Evolutionary conservation across 352 stramenopile genomes (phyloP).

Genomic region (Globisporangium carolinianum): DNA sequence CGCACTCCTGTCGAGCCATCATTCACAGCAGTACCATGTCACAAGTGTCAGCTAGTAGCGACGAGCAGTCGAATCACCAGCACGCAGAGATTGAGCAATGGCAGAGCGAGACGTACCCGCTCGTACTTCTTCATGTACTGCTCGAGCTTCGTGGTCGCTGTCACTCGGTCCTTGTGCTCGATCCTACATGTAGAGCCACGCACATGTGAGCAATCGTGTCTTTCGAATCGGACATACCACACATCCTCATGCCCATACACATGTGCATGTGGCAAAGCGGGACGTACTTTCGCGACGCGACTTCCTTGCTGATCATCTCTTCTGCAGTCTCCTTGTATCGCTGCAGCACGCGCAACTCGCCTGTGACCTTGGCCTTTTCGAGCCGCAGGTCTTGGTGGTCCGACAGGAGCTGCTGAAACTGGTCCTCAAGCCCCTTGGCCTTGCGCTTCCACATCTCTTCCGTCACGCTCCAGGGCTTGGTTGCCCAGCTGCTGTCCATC

Average conservation of each 20-base stretch:
- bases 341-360: conserved; percentile 58
- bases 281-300: conserved; percentile 43
- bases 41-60: no score
- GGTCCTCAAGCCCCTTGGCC: conserved; percentile 55
- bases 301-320: conserved; percentile 51
- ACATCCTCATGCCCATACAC: no score
- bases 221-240: no score
- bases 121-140: conserved; percentile 83
- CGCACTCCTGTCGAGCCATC: conserved; percentile 31
- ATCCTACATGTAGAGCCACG: conserved; percentile 14
- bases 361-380: conserved; percentile 60
- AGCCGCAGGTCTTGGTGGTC: conserved; percentile 67
- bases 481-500: conserved; percentile 36
- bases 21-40: no score
- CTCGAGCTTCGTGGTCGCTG: conserved; percentile 53
- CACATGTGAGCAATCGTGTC: background rate
- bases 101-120: conserved; percentile 15
- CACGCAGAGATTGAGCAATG: no score
- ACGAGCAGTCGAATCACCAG: no score
- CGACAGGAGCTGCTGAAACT: conserved; percentile 57
- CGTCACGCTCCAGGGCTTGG: conserved; percentile 66
- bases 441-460: conserved; percentile 78
- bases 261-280: no score
- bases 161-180: conserved; percentile 68
- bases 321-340: conserved; percentile 70